These are phyloP conservation scores for Mycena leptocephala DNA, from an alignment of 768 basidiomycete species.

Conservation along the genomic window DNA sequence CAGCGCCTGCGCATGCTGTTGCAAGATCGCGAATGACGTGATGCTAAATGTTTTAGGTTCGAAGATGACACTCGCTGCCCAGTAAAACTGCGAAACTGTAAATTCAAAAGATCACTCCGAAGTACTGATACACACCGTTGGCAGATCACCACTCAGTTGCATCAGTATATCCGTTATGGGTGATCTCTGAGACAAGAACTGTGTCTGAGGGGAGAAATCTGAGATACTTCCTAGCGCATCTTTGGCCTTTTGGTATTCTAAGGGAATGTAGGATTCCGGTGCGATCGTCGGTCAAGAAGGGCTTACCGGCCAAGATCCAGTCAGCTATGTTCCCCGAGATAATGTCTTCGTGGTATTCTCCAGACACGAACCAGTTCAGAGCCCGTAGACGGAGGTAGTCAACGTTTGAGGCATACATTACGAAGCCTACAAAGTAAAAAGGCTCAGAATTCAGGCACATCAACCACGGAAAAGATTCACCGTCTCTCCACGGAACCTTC, in stretches of 20 bases:
- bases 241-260: slow-evolving; percentile 16
- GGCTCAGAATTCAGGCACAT: no score
- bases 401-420: no score
- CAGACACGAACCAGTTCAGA: not conserved
- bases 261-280: no score
- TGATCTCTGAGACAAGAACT: not conserved
- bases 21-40: slow-evolving; percentile 46
- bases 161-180: not conserved
- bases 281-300: not conserved
- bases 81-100: slow-evolving; percentile 38
- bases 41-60: slow-evolving; percentile 43
- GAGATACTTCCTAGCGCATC: not conserved
- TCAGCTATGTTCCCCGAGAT: not conserved
- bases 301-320: not conserved
- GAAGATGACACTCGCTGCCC: slow-evolving; percentile 41
- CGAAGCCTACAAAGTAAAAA: no score
- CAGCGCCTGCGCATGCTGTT: slow-evolving; percentile 40
- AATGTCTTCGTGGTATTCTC: not conserved
- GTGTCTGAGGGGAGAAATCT: no score
- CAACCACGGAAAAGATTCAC: not conserved
- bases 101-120: no score
- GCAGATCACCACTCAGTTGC: not conserved
- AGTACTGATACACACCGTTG: slow-evolving; percentile 11
- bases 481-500: not conserved
- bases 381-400: slow-evolving; percentile 1